These are phyloP conservation scores for Magnolia kwangsiensis DNA, from an alignment of 164 flowering plant species.

Conservation along the genomic window DNA sequence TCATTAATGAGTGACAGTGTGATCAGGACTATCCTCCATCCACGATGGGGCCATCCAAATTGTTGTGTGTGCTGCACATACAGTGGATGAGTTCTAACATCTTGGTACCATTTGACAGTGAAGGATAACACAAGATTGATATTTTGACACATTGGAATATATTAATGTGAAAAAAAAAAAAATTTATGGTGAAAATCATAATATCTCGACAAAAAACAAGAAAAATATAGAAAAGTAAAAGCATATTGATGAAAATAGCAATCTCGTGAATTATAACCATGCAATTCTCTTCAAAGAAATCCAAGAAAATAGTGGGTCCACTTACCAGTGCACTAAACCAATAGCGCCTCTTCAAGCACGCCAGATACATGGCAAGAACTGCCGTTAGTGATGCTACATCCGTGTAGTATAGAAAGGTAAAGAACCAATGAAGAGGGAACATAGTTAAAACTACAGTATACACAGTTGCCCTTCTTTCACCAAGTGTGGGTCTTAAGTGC, in stretches of 20 bases:
- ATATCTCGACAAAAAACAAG: background rate
- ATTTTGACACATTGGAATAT: background rate
- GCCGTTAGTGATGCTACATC: slow-evolving; percentile 83
- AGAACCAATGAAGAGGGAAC: slow-evolving; percentile 95
- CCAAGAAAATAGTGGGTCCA: background rate
- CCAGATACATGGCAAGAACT: slow-evolving; percentile 81
- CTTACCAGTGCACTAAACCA: slow-evolving; percentile 74
- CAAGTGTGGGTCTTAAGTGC: slow-evolving; percentile 54
- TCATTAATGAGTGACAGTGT: no score
- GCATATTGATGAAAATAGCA: no score
- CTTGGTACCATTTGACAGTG: background rate
- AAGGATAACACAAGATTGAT: background rate
- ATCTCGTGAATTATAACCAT: no score
- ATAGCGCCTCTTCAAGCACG: slow-evolving; percentile 64
- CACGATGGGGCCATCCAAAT: no score
- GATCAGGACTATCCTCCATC: background rate
- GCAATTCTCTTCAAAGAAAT: background rate
- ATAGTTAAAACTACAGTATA: slow-evolving; percentile 56
- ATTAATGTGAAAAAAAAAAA: no score
- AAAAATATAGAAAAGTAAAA: background rate
- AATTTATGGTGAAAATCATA: background rate
- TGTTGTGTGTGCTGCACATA: no score
- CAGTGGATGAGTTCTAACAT: background rate
- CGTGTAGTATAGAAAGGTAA: slow-evolving; percentile 86
- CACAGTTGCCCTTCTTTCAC: slow-evolving; percentile 55